Conservation (phyloP, 306 rosid genomes). For the Vigna mungo region DNA sequence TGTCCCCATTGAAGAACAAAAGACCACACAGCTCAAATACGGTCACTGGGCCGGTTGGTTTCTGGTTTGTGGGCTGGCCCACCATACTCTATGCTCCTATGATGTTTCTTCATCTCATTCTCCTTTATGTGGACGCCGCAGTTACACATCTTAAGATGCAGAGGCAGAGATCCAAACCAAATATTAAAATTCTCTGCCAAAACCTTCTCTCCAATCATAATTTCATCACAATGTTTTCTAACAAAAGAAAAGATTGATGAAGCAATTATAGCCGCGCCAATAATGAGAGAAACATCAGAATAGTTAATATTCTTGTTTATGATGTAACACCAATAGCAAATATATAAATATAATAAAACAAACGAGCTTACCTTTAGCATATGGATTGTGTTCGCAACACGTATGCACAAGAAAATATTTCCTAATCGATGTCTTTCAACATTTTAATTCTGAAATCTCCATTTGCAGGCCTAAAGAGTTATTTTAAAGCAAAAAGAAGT, state of each 20-base stretch:
- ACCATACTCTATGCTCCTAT: background rate
- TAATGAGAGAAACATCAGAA: background rate
- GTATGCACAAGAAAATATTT: too few species aligned
- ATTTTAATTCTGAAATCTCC: background rate
- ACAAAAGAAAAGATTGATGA: background rate
- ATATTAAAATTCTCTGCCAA: background rate
- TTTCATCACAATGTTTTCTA: background rate
- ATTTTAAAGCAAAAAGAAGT: conserved; percentile 12
- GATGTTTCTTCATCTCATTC: background rate
- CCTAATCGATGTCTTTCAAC: too few species aligned
- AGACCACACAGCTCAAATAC: background rate
- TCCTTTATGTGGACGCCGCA: background rate
- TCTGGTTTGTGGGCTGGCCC: background rate
- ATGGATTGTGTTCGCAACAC: background rate
- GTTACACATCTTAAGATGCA: background rate
- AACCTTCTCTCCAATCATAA: background rate
- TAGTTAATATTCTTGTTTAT: background rate
- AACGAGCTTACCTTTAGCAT: background rate
- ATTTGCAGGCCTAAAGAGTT: conserved; percentile 38
- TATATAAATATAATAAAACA: background rate
- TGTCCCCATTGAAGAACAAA: background rate
- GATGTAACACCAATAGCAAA: background rate
- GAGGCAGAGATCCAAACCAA: background rate
- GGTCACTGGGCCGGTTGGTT: background rate
- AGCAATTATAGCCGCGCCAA: conserved; percentile 1